Conservation (phyloP, 2,329 filamentous ascomycete species). For the Pyrenochaeta sp. region DNA sequence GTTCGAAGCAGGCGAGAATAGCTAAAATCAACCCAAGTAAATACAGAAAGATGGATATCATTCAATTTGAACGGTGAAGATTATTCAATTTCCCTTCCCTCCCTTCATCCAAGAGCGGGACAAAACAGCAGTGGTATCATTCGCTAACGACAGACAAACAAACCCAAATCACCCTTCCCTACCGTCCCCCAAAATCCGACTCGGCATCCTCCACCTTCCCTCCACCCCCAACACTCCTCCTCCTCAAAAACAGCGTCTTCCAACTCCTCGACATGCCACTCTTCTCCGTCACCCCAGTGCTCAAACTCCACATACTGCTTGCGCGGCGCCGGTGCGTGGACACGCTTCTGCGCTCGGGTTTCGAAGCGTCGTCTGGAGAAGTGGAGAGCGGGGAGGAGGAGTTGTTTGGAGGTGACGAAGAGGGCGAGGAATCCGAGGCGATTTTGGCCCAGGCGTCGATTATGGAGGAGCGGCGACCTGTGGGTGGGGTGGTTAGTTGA, state of each 20-base stretch:
- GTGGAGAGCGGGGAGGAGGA: constrained; percentile 5
- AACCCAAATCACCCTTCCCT: too few species aligned
- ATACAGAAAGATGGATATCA: too few species aligned
- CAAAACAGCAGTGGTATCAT: too few species aligned
- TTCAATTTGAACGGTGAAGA: too few species aligned
- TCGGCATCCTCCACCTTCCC: not conserved
- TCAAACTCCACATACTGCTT: constrained; percentile 5
- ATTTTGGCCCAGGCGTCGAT: constrained; percentile 13
- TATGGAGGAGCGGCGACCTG: constrained; percentile 20
- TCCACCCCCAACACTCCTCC: not conserved
- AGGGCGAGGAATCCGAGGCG: not conserved
- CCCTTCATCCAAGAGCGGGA: too few species aligned
- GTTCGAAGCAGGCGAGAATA: too few species aligned
- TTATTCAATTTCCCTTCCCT: too few species aligned
- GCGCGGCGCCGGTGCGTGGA: constrained; percentile 1
- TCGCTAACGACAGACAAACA: too few species aligned
- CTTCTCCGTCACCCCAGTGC: not conserved
- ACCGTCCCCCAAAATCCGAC: too few species aligned
- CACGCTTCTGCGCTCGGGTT: constrained; percentile 1
- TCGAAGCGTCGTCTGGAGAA: constrained; percentile 9
- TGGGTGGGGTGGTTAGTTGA: not conserved
- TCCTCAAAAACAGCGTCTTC: not conserved
- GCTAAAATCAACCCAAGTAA: too few species aligned
- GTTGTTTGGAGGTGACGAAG: not conserved
- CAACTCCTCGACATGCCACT: not conserved